phyloP scores from a whole-genome alignment of 2,329 filamentous ascomycete genomes.

The Ophiostoma perfectum region DNA sequence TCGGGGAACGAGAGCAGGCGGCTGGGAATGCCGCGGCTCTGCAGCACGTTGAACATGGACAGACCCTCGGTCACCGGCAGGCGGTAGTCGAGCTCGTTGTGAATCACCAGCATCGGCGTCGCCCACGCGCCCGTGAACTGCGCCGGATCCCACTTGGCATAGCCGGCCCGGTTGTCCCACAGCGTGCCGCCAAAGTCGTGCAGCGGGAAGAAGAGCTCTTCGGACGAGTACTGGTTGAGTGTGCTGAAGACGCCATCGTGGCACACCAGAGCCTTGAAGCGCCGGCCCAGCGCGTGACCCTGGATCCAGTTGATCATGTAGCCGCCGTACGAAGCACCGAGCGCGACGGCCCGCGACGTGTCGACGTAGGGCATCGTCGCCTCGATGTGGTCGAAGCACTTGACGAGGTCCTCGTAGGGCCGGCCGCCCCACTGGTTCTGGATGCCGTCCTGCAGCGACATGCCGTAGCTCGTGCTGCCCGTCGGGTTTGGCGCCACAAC shows the following conservation, averaged over 20 bases:
- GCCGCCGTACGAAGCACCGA: constrained; percentile 70
- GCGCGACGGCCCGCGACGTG: constrained; percentile 61
- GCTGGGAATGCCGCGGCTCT: constrained; percentile 68
- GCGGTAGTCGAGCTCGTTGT: constrained; percentile 85
- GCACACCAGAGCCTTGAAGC: constrained; percentile 82
- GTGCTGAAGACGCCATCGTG: constrained; percentile 83
- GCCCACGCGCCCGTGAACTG: constrained; percentile 63
- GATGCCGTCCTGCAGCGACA: constrained; percentile 71
- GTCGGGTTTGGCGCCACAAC: constrained; percentile 78
- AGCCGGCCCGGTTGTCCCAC: constrained; percentile 57
- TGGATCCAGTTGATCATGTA: constrained; percentile 91
- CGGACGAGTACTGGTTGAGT: constrained; percentile 57
- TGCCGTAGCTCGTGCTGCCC: constrained; percentile 76
- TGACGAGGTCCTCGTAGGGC: constrained; percentile 77
- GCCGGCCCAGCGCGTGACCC: constrained; percentile 72
- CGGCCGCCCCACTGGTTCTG: constrained; percentile 75
- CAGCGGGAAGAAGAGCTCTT: constrained; percentile 66
- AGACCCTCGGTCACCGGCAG: constrained; percentile 80
- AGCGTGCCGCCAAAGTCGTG: constrained; percentile 61
- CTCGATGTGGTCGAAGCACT: constrained; percentile 69
- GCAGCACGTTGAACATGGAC: constrained; percentile 78
- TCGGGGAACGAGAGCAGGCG: constrained; percentile 75
- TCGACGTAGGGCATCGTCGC: constrained; percentile 63
- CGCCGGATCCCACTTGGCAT: constrained; percentile 66
- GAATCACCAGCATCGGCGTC: constrained; percentile 79